phyloP scores from a whole-genome alignment of 2,329 filamentous ascomycete genomes.

The Nothophoma quercina region DNA sequence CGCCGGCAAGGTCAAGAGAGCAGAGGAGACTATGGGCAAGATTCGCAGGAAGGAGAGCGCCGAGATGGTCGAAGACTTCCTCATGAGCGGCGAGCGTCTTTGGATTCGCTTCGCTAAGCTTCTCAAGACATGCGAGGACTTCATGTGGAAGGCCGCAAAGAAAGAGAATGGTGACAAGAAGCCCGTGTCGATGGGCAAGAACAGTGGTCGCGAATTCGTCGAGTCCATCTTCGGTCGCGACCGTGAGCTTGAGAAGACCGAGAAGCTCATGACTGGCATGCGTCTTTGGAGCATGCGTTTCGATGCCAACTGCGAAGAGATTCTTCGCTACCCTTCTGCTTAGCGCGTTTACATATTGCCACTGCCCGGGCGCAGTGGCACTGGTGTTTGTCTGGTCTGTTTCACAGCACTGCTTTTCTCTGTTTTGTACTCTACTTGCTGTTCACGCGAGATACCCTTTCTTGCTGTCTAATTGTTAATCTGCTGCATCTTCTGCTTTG shows the following conservation, averaged over 20 bases:
- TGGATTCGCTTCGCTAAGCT: slow-evolving; percentile 85
- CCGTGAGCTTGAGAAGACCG: slow-evolving; percentile 85
- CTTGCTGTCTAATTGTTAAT: slow-evolving; percentile 48
- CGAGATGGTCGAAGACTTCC: slow-evolving; percentile 88
- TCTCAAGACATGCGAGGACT: slow-evolving; percentile 89
- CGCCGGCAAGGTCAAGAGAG: slow-evolving; percentile 90
- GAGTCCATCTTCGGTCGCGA: slow-evolving; percentile 94
- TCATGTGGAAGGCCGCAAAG: slow-evolving; percentile 92
- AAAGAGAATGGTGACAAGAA: slow-evolving; percentile 67
- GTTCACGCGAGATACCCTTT: slow-evolving; percentile 51
- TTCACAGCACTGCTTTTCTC: slow-evolving; percentile 19
- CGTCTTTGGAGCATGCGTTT: slow-evolving; percentile 92
- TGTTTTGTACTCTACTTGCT: slow-evolving; percentile 39
- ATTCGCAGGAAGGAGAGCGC: slow-evolving; percentile 77
- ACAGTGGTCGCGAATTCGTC: slow-evolving; percentile 93
- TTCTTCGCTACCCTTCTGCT: slow-evolving; percentile 66
- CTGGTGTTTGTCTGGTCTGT: slow-evolving; percentile 35
- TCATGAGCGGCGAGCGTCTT: slow-evolving; percentile 85
- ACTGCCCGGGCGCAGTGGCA: slow-evolving; percentile 34
- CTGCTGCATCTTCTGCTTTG: slow-evolving; percentile 41
- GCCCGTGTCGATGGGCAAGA: slow-evolving; percentile 78
- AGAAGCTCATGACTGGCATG: slow-evolving; percentile 90
- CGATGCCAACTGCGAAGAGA: slow-evolving; percentile 93
- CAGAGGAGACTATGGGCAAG: slow-evolving; percentile 76
- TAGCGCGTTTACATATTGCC: slow-evolving; percentile 28